Percentiles rank a stretch among this genome's conserved stretches.
Conservation (phyloP, 2,329 filamentous ascomycete species). For the Celoporthe dispersa region DNA sequence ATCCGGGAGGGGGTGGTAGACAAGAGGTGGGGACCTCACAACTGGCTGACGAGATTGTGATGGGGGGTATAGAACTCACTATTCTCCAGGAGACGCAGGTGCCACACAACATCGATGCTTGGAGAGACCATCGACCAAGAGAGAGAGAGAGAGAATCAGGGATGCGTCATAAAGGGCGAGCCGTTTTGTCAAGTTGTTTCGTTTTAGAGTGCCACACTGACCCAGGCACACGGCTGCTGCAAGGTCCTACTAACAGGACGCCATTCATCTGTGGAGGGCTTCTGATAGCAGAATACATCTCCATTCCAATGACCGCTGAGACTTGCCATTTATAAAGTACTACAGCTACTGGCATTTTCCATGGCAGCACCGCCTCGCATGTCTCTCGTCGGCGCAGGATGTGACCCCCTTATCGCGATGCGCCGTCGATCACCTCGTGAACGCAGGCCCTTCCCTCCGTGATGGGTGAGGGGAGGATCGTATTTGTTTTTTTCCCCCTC, state of each 20-base stretch:
- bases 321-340: too few species aligned
- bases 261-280: background rate
- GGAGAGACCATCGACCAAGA: background rate
- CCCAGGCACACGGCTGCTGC: background rate
- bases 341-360: background rate
- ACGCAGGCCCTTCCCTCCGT: background rate
- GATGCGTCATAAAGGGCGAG: background rate
- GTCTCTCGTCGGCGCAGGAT: background rate
- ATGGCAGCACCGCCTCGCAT: background rate
- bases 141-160: background rate
- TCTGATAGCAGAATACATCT: background rate
- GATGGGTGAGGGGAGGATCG: background rate
- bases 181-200: background rate
- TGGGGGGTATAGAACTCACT: background rate
- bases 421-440: conserved; percentile 1
- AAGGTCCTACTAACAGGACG: background rate
- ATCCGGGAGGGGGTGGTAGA: background rate
- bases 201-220: conserved; percentile 2
- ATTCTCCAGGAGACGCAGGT: background rate
- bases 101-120: too few species aligned
- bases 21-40: background rate
- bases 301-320: too few species aligned
- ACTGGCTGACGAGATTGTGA: background rate
- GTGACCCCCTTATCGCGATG: conserved; percentile 2
- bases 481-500: background rate